Evolutionary conservation across 2,329 filamentous ascomycete genomes (phyloP), one percentile per base, ranked within the genome.

Genomic region (Colletotrichum higginsianum): DNA sequence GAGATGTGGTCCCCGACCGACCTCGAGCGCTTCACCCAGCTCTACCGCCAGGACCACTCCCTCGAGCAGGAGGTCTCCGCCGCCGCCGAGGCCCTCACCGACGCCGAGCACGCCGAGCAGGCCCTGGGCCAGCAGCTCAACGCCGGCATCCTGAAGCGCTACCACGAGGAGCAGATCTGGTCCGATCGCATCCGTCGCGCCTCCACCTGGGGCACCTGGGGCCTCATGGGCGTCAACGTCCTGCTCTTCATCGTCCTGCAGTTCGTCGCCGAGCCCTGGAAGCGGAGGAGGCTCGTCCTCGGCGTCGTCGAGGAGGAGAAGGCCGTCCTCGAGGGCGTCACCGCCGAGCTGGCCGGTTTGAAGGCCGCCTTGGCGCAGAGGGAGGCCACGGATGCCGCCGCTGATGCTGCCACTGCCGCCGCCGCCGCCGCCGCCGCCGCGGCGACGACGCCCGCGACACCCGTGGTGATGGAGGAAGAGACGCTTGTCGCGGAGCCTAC

Each of bases 121-220:
- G 91, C 93, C 73, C 89, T 95, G 0, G 89, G 91, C 66, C 89
- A 91, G 63, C 89, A 91, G 77, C 85, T 99, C 65, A 96, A 93
- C 79, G 91, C 92, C 73, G 91, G 92, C 61, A 98, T 98, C 76
- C 86, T 98, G 62, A 93, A 93, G 73, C 90, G 97, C 72, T 99
- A 99, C 82, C 96, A 99, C 81, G 96, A 99, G 84, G 96, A 99
- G 85, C 96, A 99, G 84, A 97, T 99, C 67, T 99, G 96, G 96
- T 97, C 94, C 79, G 96, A 99, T 81, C 96, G 97, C 77, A 99
- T 99, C 79, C 89, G 96, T 46, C 88, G 96, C 75, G 98, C 98
- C 87, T 96, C 93, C 80, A 99, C 96, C 0, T 99, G 96, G 96
- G 96, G 97, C 46, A 99, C 96, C 0, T 98, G 97, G 91, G 96